Evolutionary conservation across 768 basidiomycete genomes (phyloP).

Genomic region (Suillus subalutaceus): DNA sequence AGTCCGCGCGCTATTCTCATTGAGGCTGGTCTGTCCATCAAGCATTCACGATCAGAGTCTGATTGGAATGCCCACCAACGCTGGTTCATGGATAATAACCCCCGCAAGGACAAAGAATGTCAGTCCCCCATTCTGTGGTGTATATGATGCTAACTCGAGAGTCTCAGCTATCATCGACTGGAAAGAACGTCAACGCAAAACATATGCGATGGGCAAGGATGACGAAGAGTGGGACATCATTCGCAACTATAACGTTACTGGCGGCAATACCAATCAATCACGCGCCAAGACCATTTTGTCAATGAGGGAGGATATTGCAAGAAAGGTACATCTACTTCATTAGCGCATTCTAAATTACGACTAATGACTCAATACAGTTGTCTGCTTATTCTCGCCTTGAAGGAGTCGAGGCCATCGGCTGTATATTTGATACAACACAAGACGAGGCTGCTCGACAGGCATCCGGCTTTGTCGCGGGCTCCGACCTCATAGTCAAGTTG

Average conservation of each 20-base stretch:
- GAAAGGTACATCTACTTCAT: conserved; percentile 1
- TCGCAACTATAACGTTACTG: not conserved
- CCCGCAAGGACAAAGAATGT: not conserved
- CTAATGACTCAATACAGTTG: not conserved
- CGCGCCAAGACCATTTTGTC: not conserved
- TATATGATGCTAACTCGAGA: not conserved
- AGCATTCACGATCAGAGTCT: conserved; percentile 1
- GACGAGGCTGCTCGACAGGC: too few species aligned
- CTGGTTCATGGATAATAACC: not conserved
- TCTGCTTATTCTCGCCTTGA: not conserved
- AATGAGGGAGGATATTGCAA: conserved; percentile 3
- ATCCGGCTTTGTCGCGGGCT: not conserved
- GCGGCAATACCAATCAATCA: not conserved
- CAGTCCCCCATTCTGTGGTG: not conserved
- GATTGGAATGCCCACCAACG: not conserved
- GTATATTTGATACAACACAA: too few species aligned
- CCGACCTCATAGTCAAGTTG: not conserved
- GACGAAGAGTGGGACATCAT: not conserved
- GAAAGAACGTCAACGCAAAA: not conserved
- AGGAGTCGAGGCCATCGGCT: too few species aligned
- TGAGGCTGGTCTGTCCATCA: conserved; percentile 3
- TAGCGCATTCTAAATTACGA: not conserved
- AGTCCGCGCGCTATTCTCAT: not conserved
- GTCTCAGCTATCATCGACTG: conserved; percentile 1
- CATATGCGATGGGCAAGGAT: not conserved